Evolutionary conservation across 1,139 yeast species (phyloP).

Genomic region (Kodamaea sp.): DNA sequence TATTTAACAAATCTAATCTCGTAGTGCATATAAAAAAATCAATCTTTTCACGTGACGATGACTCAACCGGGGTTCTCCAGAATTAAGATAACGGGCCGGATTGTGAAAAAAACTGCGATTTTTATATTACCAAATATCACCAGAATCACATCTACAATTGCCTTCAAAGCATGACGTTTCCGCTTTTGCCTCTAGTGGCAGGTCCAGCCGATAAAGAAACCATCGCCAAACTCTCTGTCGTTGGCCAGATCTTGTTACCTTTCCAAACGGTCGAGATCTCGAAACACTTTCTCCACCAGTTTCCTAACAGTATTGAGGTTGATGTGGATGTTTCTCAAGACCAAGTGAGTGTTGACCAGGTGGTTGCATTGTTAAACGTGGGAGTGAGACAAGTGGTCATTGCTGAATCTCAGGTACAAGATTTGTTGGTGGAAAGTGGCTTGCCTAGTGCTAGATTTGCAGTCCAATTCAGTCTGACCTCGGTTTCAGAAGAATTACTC

Average conservation of each 20-base stretch:
- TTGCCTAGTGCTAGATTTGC: conserved; percentile 64
- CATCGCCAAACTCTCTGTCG: conserved; percentile 32
- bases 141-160: not conserved
- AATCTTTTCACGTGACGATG: not conserved
- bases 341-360: conserved; percentile 35
- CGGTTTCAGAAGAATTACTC: conserved; percentile 14
- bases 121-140: too few species aligned
- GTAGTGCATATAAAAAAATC: too few species aligned
- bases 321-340: conserved; percentile 35
- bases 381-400: conserved; percentile 64
- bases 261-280: conserved; percentile 25
- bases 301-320: conserved; percentile 34
- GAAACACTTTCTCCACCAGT: conserved; percentile 37
- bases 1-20: too few species aligned
- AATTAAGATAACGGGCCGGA: too few species aligned
- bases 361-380: conserved; percentile 61
- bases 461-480: conserved; percentile 29
- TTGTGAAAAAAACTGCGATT: too few species aligned
- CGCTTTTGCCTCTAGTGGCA: conserved; percentile 43
- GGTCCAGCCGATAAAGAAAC: conserved; percentile 21
- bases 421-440: conserved; percentile 45
- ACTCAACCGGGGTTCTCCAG: not conserved
- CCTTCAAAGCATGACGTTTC: conserved; percentile 38
- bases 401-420: conserved; percentile 30
- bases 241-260: conserved; percentile 43